Base-by-base conservation (phyloP, 176 grass and related monocot genomes). In the Avena sativa region DNA sequence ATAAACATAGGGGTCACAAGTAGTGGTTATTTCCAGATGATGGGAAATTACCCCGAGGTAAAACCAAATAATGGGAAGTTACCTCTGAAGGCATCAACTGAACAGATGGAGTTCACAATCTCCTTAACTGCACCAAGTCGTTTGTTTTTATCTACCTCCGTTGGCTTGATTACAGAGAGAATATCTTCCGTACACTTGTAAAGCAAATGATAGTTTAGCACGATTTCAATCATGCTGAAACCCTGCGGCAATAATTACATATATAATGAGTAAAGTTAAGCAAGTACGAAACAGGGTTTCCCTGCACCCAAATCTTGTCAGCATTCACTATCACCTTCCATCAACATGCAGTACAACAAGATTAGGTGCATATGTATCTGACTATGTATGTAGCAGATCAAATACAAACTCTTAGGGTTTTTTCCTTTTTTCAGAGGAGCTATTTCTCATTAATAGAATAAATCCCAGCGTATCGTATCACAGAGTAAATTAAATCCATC, bases 151-250 rank as follows among this genome's bases (percentile, higher is more conserved):
- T 97, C 95, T 70, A 76, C 61, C 68, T 92, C 84, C 17, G 12
- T 84, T 16, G 92, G 95, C 79, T 95, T 94, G 77, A 97, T 94
- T 67, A 76, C 36, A 76, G 89, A 77, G 34, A 97, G 87, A 55
- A 97, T 89, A 28, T 91, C 91, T 75, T 84, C 83, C 64, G 90
- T 57, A 71, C 84, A 93, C 43, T 47, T 38, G 9, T 76, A 46
- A 36, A 91, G 59, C 40, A 93, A 40, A 79, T 50, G 15, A 56
- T 79, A 47, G 55, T 34, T 66, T 15, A 0, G 20, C 32, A 61
- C 79, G 62, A 20, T 8, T 30, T 71, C 51, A 63, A 16, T 32
- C 89, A 90, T 90, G 21, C 9, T 73, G 79, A 83, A 82, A 83
- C 61, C 62, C 84, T 86, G 72, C 38, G 2, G 8, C 9, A 72